Evolutionary conservation across 148 eudicot species (phyloP), one percentile per base, ranked within the genome.

Genomic region (Vaccinium vitisidaea): DNA sequence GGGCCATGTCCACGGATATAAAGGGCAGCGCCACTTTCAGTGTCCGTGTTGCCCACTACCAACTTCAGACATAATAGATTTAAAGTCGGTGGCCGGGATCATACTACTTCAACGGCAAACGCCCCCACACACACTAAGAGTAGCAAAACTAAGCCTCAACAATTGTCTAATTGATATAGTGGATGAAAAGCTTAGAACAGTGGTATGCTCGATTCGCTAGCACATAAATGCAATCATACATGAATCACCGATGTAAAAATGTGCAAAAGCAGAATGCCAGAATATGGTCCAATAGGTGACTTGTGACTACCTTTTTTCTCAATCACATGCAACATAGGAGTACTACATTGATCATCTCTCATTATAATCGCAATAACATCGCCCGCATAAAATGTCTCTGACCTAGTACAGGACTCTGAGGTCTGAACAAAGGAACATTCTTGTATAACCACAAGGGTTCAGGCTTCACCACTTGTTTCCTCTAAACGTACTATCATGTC

Each of bases 251-350:
- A 63, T 19, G 7, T 21, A 27, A 21, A 8, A 23, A 70, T 73
- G 76, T 73, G 43, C 76, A 73, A 73, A 73, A 32, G 76, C 76
- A 16, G 48, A 73, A 73, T 36, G 76, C n/a, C 76, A 73, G 39
- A 74, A 27, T 9, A 18, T 74, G 77, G 2, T 43, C 50, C 49
- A 74, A 39, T 74, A 18, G 77, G 43, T 74, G 25, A 39, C 43
- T 74, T 39, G 46, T 6, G 78, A 75, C 52, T 10, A 75, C 19
- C 78, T 7, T 39, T 46, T 43, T 19, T 23, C n/a, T 75, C 46
- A 75, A 75, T 16, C 78, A 75, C 19, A 4, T 46, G 79, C 27
- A 75, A 48, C 53, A 75, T 75, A 36, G 39, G 39, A 36, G 39
- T 36, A 36, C 54, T 75, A 46, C 53, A 75, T 75, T 75, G 78